A percentile compares a stretch with the other conserved stretches of the same genome.
Evolutionary conservation across 148 eudicot genomes (phyloP).

Genomic region (Selenicereus undatus): DNA sequence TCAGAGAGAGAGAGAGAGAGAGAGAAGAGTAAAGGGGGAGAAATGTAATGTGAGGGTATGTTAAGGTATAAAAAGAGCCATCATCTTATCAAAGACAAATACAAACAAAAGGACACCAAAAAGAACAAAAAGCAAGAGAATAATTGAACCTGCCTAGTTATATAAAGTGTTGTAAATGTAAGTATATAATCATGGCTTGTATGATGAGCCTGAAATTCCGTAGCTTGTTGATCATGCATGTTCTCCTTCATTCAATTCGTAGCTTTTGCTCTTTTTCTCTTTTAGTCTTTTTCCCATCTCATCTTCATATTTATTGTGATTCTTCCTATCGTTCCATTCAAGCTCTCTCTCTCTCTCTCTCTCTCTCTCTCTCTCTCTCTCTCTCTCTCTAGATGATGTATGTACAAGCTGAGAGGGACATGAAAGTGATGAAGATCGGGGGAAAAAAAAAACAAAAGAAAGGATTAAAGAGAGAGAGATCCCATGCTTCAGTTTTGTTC

Average conservation of each 20-base stretch:
- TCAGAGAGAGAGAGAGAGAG: not conserved
- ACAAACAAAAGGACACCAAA: not conserved
- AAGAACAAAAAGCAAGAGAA: not conserved
- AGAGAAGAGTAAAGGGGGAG: not conserved
- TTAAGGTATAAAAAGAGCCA: conserved; percentile 4
- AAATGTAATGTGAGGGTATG: conserved; percentile 7
- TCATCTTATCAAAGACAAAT: not conserved
- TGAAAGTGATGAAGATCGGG: conserved; percentile 11
- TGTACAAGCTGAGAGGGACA: not conserved
- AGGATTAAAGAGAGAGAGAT: conserved; percentile 15
- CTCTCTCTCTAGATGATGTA: not conserved
- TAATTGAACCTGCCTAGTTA: not conserved
- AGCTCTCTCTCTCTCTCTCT: conserved; percentile 16
- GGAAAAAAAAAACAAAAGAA: not conserved
- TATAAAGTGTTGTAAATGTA: too few species aligned
- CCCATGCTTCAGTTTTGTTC: conserved; percentile 36
- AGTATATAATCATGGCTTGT: not conserved
- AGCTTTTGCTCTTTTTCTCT: conserved; percentile 15
- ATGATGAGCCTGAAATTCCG: not conserved
- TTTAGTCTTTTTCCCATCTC: not conserved
- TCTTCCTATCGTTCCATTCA: conserved; percentile 33
- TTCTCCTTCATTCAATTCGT: not conserved
- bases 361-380: not conserved
- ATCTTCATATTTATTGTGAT: conserved; percentile 27
- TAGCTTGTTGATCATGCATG: not conserved